Evolutionary conservation across 805 yeast genomes (phyloP), one percentile per base, ranked within the genome.

Genomic region (Kregervanrija pseudodelftensis): DNA sequence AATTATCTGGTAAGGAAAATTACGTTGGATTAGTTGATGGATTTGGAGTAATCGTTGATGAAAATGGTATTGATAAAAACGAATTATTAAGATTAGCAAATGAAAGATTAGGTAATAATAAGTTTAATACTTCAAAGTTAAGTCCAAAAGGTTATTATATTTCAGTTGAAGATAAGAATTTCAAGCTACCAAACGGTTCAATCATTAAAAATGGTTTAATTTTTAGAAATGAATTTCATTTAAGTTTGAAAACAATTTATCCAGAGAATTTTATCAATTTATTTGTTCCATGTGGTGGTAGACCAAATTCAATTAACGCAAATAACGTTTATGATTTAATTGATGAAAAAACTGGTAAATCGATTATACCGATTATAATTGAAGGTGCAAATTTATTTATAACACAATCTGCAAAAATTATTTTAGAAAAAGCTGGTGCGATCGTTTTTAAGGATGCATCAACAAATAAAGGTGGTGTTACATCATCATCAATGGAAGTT

Each of bases 251-350:
- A 49, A 80, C 84, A 48, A 75, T 75, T 49, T 79, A 78, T 57
- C 79, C 77, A 36, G 46, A 53, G 22, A 75, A 77, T 38, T 74
- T 75, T 31, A 73, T 89, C 49, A 89, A 88, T 57, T 70, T 91
- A 60, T 90, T 93, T 67, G 97, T 90, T 37, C 99, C 99, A 47
- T 91, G 99, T 68, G 99, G 99, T 66, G 99, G 99, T 55, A 84
- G 99, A 68, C 99, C 99, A 48, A 91, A 86, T 56, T 95, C 98
- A 15, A 81, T 91, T 63, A 95, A 90, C 64, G 79, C 90, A 51
- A 82, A 80, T 64, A 93, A 85, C 58, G 93, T 90, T 47, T 69
- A 72, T 50, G 68, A 68, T 43, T 77, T 88, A 56, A 77, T 93
- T 54, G 87, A 85, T 64, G 72, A 70, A 36, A 79, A 79, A 57